phyloP scores from a whole-genome alignment of 371 early-diverging fungal species.

The Actinomortierella wolfii region DNA sequence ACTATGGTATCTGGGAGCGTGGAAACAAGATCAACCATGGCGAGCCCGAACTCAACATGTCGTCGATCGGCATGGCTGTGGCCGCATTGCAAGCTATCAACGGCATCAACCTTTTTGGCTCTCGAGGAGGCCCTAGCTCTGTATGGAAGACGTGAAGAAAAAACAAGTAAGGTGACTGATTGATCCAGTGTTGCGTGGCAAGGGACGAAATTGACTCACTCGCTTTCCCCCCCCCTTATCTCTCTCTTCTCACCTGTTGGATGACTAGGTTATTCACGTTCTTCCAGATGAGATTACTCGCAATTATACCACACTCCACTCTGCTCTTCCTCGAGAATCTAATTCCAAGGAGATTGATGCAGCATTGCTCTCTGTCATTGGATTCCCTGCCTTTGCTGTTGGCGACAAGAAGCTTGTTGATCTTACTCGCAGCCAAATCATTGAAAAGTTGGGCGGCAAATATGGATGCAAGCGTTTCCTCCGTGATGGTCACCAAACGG shows the following conservation, averaged over 20 bases:
- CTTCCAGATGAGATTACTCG: slow-evolving; percentile 88
- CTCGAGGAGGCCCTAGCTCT: slow-evolving; percentile 79
- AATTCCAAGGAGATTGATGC: slow-evolving; percentile 91
- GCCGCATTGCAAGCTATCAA: slow-evolving; percentile 90
- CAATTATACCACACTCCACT: slow-evolving; percentile 80
- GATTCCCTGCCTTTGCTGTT: slow-evolving; percentile 91
- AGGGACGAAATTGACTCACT: background rate
- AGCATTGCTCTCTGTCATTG: slow-evolving; percentile 83
- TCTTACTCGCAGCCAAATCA: slow-evolving; percentile 74
- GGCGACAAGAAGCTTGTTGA: slow-evolving; percentile 68
- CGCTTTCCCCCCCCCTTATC: background rate
- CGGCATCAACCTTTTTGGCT: slow-evolving; percentile 86
- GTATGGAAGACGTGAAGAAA: slow-evolving; percentile 53
- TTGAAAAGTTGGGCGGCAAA: slow-evolving; percentile 81
- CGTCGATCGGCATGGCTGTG: slow-evolving; percentile 89
- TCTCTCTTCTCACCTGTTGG: background rate
- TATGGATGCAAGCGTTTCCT: slow-evolving; percentile 91
- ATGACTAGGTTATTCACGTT: slow-evolving; percentile 73
- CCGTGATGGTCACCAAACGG: slow-evolving; percentile 90
- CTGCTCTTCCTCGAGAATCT: slow-evolving; percentile 88
- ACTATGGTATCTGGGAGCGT: slow-evolving; percentile 92
- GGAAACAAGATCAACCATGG: slow-evolving; percentile 93
- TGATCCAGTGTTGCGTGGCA: too few species aligned
- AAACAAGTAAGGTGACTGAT: too few species aligned
- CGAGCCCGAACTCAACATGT: slow-evolving; percentile 85